phyloP scores from a whole-genome alignment of 495 filamentous ascomycete species.

The Neurospora sp. region DNA sequence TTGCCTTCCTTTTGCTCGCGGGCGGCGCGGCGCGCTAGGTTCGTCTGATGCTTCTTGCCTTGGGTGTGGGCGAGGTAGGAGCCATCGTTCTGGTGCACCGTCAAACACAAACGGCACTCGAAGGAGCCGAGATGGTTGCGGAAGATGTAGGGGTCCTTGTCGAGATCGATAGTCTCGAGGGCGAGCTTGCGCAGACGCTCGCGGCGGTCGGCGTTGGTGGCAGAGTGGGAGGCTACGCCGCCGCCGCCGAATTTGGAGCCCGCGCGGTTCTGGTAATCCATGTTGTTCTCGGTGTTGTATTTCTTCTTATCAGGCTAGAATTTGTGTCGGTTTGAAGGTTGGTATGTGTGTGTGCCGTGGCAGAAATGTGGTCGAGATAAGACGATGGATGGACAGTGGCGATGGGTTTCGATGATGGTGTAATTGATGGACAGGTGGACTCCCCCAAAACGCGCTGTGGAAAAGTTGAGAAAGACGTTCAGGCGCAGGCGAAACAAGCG shows the following conservation, averaged over 20 bases:
- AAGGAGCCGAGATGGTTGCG: slow-evolving; percentile 98
- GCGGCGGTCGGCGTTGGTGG: slow-evolving; percentile 92
- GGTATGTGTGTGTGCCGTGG: neutral
- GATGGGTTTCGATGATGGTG: neutral
- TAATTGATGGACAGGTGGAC: neutral
- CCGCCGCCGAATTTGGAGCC: slow-evolving; percentile 98
- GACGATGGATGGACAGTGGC: neutral
- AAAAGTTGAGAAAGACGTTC: neutral
- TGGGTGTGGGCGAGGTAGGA: slow-evolving; percentile 99
- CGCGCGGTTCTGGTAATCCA: slow-evolving; percentile 80
- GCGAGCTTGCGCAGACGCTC: slow-evolving; percentile 96
- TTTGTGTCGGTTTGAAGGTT: neutral
- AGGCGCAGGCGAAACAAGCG: neutral
- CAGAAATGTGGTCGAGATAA: neutral
- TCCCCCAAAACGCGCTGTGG: neutral
- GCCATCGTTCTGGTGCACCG: slow-evolving; percentile 99
- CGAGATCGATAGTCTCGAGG: slow-evolving; percentile 96
- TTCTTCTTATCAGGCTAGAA: neutral
- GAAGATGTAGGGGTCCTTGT: slow-evolving; percentile 99
- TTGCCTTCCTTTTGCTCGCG: slow-evolving; percentile 82
- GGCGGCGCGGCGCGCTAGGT: slow-evolving; percentile 92
- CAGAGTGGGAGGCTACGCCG: slow-evolving; percentile 85
- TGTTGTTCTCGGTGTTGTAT: slow-evolving; percentile 9
- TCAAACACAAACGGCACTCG: slow-evolving; percentile 94
- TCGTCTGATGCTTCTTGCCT: slow-evolving; percentile 97